Base-by-base conservation (phyloP, 768 basidiomycete genomes). In the Boletus pseudopeckii region DNA sequence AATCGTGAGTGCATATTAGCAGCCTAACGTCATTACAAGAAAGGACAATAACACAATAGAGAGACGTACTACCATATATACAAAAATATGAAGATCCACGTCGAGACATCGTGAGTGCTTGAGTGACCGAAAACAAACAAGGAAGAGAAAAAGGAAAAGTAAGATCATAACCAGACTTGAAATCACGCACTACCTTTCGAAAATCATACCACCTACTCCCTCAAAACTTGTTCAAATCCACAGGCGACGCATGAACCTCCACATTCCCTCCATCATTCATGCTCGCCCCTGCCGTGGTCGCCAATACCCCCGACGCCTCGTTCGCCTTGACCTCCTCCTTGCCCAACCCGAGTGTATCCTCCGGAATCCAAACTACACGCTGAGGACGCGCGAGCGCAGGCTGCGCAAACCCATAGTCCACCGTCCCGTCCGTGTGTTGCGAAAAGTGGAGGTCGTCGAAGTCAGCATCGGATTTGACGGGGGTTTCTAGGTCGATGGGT, bases 321-420 rank as follows among this genome's bases (percentile, higher is more conserved):
- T 85, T 85, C 57, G 71, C 80, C 56, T 72, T 66, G 58, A 80
- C 82, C 73, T 91, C 90, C 55, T 80, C 81, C 36, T 75, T 71
- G 1, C 77, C 81, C 50, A 92, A 32, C n/a, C 67, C 67, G 20
- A 59, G 58, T 7, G 70, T 61, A 66, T 98, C 96, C 37, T 73
- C 71, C 20, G 96, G 91, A 50, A 98, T 70, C 96, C 96, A 98
- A 32, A 98, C 74, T 5, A 83, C 76, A 57, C 85, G 78, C 71
- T 93, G 90, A 44, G 88, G 83, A 47, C 82, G 71, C 56, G 75
- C 81, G 50, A 82, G 78, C 7, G 92, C 92, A 15, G 96, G 96
- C 62, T 96, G 96, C 43, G 88, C 84, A 73, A 96, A 98, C 13
- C 88, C 86, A 63, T 84, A 84, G 46, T 81, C 66, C 55, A 67